phyloP scores from a whole-genome alignment of 305 asterid species.

The Solanum aculeatissimum region DNA sequence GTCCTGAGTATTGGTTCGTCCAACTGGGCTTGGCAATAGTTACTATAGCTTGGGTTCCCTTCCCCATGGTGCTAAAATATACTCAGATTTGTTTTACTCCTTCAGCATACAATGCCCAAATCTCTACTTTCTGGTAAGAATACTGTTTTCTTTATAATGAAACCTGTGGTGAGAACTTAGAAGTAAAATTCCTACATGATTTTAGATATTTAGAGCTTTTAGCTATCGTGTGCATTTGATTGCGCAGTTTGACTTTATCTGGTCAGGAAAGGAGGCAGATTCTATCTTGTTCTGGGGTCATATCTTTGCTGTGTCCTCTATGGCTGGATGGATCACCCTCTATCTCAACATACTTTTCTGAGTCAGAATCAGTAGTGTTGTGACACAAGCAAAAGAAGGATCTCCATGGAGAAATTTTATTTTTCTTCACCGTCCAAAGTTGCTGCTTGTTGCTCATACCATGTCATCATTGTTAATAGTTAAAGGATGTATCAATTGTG shows the following conservation, averaged over 20 bases:
- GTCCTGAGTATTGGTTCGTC: too few species aligned
- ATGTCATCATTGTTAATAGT: neutral
- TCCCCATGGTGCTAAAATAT: too few species aligned
- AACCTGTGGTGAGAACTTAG: neutral
- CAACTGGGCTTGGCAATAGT: too few species aligned
- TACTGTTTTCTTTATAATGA: neutral
- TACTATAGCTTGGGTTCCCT: too few species aligned
- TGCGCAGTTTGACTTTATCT: neutral
- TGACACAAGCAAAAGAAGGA: neutral
- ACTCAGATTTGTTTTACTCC: neutral
- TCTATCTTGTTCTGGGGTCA: constrained; percentile 92
- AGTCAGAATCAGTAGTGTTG: neutral
- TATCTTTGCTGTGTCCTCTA: constrained; percentile 71
- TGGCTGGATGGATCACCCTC: constrained; percentile 91
- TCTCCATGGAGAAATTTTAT: neutral
- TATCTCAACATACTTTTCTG: constrained; percentile 71
- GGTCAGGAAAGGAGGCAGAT: constrained; percentile 80
- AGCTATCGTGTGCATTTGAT: neutral
- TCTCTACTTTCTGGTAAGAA: constrained; percentile 74
- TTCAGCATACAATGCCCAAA: constrained; percentile 57
- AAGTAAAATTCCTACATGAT: neutral
- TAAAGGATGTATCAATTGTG: neutral
- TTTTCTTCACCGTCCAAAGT: neutral
- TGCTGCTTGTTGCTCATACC: neutral
- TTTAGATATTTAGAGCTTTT: neutral